Evolutionary conservation across 202 grass and related monocot genomes (phyloP), one percentile per base, ranked within the genome.

Genomic region (Carex sylvatica): DNA sequence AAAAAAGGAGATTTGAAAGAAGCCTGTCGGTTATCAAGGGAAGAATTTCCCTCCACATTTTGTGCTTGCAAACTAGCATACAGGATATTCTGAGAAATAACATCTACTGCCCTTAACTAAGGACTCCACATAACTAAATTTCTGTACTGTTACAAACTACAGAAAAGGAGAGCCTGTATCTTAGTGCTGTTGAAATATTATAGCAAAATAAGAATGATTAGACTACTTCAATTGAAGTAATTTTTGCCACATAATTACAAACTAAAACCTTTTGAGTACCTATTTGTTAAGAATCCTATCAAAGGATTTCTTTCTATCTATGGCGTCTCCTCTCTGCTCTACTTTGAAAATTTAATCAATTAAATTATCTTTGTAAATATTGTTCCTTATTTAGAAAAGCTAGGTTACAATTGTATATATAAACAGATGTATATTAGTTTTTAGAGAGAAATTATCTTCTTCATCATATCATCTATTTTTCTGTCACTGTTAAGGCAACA

Each of bases 231-330:
- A 75, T 33, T 55, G 46, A 75, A 54, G 71, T 31, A 53, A 54
- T 30, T 75, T 58, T 58, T 58, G 73, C 44, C 51, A 35, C 72
- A 55, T 73, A 20, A 73, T 42, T 76, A 76, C 51, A 76, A 26
- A 55, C 49, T 15, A 28, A 56, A 76, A 51, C 44, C 49, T 76
- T 75, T 33, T 76, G 38, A 74, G 47, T 46, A 76, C 28, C 28
- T 28, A 28, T 28, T 28, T 28, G 28, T 28, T 28, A 28, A 28
- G 28, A 28, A 28, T 28, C 28, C 28, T 28, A 28, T 28, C 28
- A 28, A 28, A 28, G 1, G 28, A 28, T 28, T 28, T 28, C 28
- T 28, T 28, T 28, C 28, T 28, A 28, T 28, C 28, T 28, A 28
- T 28, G 28, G 28, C 28, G 28, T 28, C 28, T 28, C 28, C 28